phyloP scores from a whole-genome alignment of 140 eudicot genomes.

The Bidens hawaiensis region DNA sequence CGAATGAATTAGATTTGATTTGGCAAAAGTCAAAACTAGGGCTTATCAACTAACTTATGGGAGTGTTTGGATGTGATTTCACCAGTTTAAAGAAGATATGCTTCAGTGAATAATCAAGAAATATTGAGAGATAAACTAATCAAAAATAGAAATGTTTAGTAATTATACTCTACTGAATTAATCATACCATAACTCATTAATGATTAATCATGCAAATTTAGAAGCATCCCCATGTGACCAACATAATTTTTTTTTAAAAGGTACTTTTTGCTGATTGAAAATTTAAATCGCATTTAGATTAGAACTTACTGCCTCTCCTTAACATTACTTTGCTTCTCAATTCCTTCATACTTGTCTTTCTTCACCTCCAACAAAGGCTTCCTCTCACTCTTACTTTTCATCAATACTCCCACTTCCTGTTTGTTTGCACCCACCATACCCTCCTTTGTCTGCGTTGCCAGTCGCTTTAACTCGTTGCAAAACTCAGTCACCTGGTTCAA shows the following conservation, averaged over 20 bases:
- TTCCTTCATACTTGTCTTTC: conserved; percentile 36
- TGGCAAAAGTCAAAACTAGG: too few relatives aligned
- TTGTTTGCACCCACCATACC: conserved; percentile 23
- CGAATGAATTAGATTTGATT: too few relatives aligned
- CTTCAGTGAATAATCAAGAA: too few relatives aligned
- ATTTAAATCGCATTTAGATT: too few relatives aligned
- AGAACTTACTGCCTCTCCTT: conserved; percentile 51
- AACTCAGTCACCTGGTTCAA: conserved; percentile 70
- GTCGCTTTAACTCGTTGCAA: conserved; percentile 75
- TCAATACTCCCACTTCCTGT: conserved; percentile 28
- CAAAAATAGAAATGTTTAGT: too few relatives aligned
- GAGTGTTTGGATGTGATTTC: too few relatives aligned
- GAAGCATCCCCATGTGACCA: not conserved
- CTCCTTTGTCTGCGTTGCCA: conserved; percentile 55
- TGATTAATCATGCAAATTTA: not conserved
- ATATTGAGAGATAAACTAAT: too few relatives aligned
- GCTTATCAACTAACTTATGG: too few relatives aligned
- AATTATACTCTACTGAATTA: too few relatives aligned
- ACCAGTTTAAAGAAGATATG: too few relatives aligned
- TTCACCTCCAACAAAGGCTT: conserved; percentile 68
- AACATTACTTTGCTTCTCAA: conserved; percentile 26
- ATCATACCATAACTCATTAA: too few relatives aligned
- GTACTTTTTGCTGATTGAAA: not conserved
- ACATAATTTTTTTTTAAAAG: not conserved
- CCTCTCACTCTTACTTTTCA: conserved; percentile 45